A percentile compares a stretch with the other conserved stretches of the same genome.
Evolutionary conservation across 306 rosid species (phyloP).

Genomic region (Alnus rubra): DNA sequence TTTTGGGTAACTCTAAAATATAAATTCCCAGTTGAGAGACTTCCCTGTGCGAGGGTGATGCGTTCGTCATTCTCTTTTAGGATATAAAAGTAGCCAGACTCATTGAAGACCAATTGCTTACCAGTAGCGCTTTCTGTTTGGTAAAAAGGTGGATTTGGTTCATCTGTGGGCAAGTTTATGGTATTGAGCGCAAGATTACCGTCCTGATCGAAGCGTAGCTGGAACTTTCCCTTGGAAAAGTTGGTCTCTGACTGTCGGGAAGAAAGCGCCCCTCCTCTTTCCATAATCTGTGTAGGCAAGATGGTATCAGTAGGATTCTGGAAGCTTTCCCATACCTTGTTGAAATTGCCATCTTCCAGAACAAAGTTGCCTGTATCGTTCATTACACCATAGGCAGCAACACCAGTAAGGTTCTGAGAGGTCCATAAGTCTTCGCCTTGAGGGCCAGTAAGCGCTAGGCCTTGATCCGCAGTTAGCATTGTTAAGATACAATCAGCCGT

Average conservation of each 20-base stretch:
- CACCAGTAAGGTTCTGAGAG: background rate
- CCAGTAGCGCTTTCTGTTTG: background rate
- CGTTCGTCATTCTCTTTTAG: slow-evolving; percentile 16
- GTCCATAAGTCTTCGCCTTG: slow-evolving; percentile 34
- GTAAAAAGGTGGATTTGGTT: slow-evolving; percentile 17
- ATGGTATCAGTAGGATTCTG: slow-evolving; percentile 36
- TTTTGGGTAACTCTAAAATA: slow-evolving; percentile 38
- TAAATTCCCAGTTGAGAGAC: background rate
- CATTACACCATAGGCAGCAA: slow-evolving; percentile 27
- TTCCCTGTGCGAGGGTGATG: background rate
- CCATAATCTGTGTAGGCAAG: slow-evolving; percentile 54
- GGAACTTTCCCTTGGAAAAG: background rate
- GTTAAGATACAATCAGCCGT: too few relatives aligned
- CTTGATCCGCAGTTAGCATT: slow-evolving; percentile 20
- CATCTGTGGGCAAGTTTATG: background rate
- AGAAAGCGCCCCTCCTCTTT: background rate
- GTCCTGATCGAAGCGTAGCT: slow-evolving; percentile 19
- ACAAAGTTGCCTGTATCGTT: slow-evolving; percentile 50
- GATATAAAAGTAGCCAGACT: slow-evolving; percentile 36
- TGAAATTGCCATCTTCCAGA: slow-evolving; percentile 19
- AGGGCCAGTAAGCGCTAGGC: slow-evolving; percentile 35
- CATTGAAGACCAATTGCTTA: slow-evolving; percentile 28
- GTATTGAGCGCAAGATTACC: slow-evolving; percentile 42
- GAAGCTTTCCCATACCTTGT: slow-evolving; percentile 51
- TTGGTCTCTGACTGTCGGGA: slow-evolving; percentile 26